Base-by-base conservation (phyloP, 495 filamentous ascomycete genomes). In the Aspergillus sparsus region DNA sequence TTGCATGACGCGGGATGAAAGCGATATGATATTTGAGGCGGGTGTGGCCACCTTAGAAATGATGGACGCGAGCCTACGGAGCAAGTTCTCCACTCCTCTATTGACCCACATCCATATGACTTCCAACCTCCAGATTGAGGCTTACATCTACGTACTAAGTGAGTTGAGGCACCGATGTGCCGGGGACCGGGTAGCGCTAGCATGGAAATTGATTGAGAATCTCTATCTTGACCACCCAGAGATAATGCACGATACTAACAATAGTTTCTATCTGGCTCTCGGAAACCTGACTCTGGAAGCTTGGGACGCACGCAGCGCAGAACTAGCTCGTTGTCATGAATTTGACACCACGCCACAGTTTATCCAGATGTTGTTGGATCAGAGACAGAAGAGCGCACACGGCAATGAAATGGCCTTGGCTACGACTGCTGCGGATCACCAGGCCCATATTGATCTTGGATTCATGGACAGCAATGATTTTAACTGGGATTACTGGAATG, bases 141-240 rank as follows among this genome's bases (percentile, higher is more conserved):
- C 83, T 57, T 82, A 83, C 57, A 72, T 81, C 50, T 85, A 80
- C 65, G 68, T 83, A 57, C 66, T 79, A 1, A 80, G 76, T 35
- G 80, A 85, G 57, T 74, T 86, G 18, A 75, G 76, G 37, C 66
- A 71, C 42, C 80, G 80, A 46, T 74, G 82, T 27, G 80, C 27
- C 8, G 50, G 50, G 31, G 50, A 15, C 1, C 12, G 31, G 50
- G 50, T 53, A 3, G 13, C 4, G 11, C 0, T 37, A 10, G 80
- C 11, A 85, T 83, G 83, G 58, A 70, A 35, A 77, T 74, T 51
- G 81, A 82, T 49, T 74, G 73, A 55, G 73, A 74, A 61, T 78
- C 16, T 53, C 5, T 53, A 83, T 66, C 72, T 75, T 49, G 76
- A 81, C n/a, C 71, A 70, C 52, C 70, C 79, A 54, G 72, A 74